These are phyloP conservation scores for Tilletia walkeri DNA, from an alignment of 1,284 basidiomycete genomes.

Conservation along the genomic window DNA sequence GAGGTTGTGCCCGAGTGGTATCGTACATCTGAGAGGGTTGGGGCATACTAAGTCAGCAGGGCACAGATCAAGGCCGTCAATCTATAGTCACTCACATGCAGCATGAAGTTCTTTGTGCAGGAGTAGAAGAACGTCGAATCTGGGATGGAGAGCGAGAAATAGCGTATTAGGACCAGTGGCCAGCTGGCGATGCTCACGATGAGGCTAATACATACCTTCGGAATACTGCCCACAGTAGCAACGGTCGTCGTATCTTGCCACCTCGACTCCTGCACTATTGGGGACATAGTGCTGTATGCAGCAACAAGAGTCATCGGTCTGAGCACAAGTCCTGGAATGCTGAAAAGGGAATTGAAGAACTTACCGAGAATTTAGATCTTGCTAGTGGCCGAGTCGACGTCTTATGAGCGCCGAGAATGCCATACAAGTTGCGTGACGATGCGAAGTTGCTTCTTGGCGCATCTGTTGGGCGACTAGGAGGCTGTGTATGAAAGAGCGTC, in stretches of 20 bases:
- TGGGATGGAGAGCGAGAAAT: conserved; percentile 24
- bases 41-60: background rate
- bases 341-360: conserved; percentile 3
- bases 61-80: too few relatives aligned
- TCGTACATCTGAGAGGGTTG: conserved; percentile 70
- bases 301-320: too few relatives aligned
- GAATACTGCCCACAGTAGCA: conserved; percentile 93
- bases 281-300: conserved; percentile 63
- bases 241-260: conserved; percentile 75
- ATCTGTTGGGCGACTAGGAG: conserved; percentile 28
- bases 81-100: conserved; percentile 56
- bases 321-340: too few relatives aligned
- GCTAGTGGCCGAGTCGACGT: conserved; percentile 54
- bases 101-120: conserved; percentile 68
- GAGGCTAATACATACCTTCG: conserved; percentile 37
- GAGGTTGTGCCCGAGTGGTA: conserved; percentile 59
- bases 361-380: conserved; percentile 53
- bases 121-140: conserved; percentile 58
- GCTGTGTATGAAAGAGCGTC: background rate
- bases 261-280: conserved; percentile 80
- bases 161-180: background rate
- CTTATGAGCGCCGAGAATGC: conserved; percentile 33
- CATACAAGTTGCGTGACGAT: conserved; percentile 28
- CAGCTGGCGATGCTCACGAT: too few relatives aligned
- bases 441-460: conserved; percentile 31